A percentile compares a stretch with the other conserved stretches of the same genome.
phyloP scores from a whole-genome alignment of 345 rosid genomes.

The Camelina laxa region DNA sequence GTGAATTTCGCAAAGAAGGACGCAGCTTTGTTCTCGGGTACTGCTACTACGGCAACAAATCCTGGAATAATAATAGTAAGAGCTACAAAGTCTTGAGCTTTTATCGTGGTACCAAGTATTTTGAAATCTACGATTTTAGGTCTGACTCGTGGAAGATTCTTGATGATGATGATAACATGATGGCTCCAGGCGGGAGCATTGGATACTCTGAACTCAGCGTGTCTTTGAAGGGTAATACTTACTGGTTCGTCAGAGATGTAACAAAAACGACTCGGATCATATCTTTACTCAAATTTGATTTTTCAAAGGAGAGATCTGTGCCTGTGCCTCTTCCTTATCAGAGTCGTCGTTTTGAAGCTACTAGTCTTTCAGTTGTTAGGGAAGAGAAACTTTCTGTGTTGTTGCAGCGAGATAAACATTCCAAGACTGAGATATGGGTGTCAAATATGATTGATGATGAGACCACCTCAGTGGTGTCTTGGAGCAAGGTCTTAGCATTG shows the following conservation, averaged over 20 bases:
- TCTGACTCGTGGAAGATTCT: constrained; percentile 5
- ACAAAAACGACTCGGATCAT: neutral
- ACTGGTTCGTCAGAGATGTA: neutral
- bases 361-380: neutral
- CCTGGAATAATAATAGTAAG: neutral
- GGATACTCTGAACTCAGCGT: neutral
- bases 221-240: constrained; percentile 5
- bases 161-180: constrained; percentile 6
- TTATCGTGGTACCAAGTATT: neutral
- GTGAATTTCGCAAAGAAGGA: neutral
- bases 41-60: neutral
- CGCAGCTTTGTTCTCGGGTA: neutral
- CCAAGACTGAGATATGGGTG: neutral
- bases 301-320: neutral
- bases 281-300: neutral
- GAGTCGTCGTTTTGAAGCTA: neutral
- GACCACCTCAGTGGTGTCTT: neutral
- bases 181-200: no score
- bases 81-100: neutral
- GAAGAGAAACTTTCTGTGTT: neutral
- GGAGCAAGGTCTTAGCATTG: neutral
- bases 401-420: neutral
- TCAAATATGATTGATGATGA: neutral
- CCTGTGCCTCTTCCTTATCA: neutral
- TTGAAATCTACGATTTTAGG: neutral